A percentile compares a stretch with the other conserved stretches of the same genome.
Evolutionary conservation across 192 early-diverging fungal genomes (phyloP).

Genomic region (Coemansia sp.): DNA sequence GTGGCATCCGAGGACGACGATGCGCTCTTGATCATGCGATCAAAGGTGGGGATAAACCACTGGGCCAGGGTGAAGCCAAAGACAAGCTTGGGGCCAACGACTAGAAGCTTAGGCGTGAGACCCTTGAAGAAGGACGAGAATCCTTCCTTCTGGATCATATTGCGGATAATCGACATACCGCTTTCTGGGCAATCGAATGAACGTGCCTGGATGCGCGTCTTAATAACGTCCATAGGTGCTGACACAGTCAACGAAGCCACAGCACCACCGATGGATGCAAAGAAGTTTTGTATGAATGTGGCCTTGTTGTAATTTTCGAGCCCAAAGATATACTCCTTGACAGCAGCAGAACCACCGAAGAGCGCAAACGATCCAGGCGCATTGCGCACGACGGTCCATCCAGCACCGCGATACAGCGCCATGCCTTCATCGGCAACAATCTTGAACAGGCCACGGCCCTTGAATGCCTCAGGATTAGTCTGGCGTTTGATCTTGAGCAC

Average conservation of each 20-base stretch:
- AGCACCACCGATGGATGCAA: constrained; percentile 92
- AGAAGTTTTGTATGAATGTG: constrained; percentile 99
- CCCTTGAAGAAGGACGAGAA: constrained; percentile 96
- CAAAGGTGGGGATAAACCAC: constrained; percentile 78
- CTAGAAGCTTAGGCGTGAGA: constrained; percentile 79
- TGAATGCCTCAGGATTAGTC: constrained; percentile 85
- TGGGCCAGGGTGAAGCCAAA: constrained; percentile 98
- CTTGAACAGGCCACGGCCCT: constrained; percentile 74
- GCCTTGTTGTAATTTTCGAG: constrained; percentile 91
- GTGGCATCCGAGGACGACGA: not conserved
- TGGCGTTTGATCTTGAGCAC: constrained; percentile 98
- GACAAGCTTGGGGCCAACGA: constrained; percentile 95
- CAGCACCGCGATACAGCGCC: constrained; percentile 91
- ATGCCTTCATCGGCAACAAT: constrained; percentile 88
- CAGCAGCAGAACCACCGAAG: constrained; percentile 89
- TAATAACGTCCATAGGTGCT: constrained; percentile 97
- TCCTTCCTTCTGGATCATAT: constrained; percentile 93
- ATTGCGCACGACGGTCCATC: constrained; percentile 97
- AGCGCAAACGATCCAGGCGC: constrained; percentile 98
- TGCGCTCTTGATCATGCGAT: constrained; percentile 39
- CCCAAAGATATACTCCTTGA: constrained; percentile 91
- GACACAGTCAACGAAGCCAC: constrained; percentile 92
- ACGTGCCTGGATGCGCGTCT: constrained; percentile 96
- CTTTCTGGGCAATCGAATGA: constrained; percentile 85
- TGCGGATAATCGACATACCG: constrained; percentile 81